Percentiles rank a stretch among this genome's conserved stretches.
Conservation (phyloP, 2,329 filamentous ascomycete genomes). For the Phialocephala sp. region DNA sequence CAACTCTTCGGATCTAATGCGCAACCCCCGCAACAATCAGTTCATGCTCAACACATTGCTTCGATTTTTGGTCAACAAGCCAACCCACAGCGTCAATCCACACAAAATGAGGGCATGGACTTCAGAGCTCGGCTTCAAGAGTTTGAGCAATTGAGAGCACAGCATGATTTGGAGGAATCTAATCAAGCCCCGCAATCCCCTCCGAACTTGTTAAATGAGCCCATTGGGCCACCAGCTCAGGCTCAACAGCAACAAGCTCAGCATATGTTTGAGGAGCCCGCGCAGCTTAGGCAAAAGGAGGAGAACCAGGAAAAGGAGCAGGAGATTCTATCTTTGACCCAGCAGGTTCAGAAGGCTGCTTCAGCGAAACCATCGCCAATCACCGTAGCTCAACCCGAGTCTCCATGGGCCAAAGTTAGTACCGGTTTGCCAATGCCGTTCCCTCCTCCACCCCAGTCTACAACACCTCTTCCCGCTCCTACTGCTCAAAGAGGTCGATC, state of each 20-base stretch:
- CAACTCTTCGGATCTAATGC: conserved; percentile 34
- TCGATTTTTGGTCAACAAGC: conserved; percentile 39
- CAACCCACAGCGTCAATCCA: conserved; percentile 55
- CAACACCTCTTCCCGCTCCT: conserved; percentile 84
- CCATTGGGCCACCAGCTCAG: conserved; percentile 35
- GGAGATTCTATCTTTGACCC: conserved; percentile 72
- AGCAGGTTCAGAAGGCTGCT: conserved; percentile 81
- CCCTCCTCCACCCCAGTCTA: conserved; percentile 69
- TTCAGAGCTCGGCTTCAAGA: conserved; percentile 71
- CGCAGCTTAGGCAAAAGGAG: not conserved
- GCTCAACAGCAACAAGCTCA: conserved; percentile 32
- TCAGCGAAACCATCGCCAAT: conserved; percentile 63
- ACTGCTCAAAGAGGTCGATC: conserved; percentile 85
- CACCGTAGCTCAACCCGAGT: conserved; percentile 49
- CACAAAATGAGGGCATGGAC: conserved; percentile 65
- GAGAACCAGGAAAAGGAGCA: conserved; percentile 41
- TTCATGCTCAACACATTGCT: conserved; percentile 40
- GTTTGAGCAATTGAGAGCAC: conserved; percentile 79
- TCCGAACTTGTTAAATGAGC: conserved; percentile 42
- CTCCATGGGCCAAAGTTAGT: conserved; percentile 65
- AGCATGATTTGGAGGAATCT: conserved; percentile 64
- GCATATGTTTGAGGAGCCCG: conserved; percentile 28
- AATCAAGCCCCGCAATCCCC: conserved; percentile 24
- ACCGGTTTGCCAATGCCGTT: conserved; percentile 78
- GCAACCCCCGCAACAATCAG: conserved; percentile 31